Evolutionary conservation across 176 grass and related monocot species (phyloP).

Genomic region (Ampelocalamus luodianensis): DNA sequence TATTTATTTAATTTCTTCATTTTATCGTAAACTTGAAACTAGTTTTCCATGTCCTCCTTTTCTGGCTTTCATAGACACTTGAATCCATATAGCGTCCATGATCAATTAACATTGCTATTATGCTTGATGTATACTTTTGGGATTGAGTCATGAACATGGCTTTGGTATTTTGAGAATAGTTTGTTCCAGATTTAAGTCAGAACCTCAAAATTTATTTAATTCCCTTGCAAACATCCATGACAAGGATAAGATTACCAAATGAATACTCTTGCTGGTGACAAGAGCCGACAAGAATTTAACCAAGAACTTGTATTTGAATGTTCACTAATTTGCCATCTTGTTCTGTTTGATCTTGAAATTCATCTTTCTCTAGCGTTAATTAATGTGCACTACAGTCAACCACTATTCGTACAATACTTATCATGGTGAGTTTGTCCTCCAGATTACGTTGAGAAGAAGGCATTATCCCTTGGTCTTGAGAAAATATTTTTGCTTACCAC

Average conservation of each 20-base stretch:
- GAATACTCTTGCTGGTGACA: not conserved
- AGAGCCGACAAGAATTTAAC: not conserved
- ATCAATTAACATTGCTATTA: not conserved
- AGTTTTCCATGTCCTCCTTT: not conserved
- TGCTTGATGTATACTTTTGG: conserved; percentile 6
- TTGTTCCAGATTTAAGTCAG: not conserved
- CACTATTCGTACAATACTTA: conserved; percentile 17
- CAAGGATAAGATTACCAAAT: not conserved
- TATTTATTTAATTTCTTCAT: not conserved
- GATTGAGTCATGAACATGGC: not conserved
- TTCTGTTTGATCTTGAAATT: conserved; percentile 14
- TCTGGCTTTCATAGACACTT: not conserved
- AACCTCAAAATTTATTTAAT: not conserved
- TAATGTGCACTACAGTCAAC: not conserved
- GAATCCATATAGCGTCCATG: not conserved
- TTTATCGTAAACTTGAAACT: not conserved
- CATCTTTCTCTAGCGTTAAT: not conserved
- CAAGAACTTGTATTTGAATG: not conserved
- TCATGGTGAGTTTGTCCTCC: conserved; percentile 15
- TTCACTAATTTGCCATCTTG: not conserved
- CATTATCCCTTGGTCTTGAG: conserved; percentile 74
- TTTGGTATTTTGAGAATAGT: not conserved
- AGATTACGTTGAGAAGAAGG: conserved; percentile 97
- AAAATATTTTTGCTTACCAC: conserved; percentile 99
- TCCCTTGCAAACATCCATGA: not conserved